Evolutionary conservation across 2,329 filamentous ascomycete species (phyloP), one percentile per base, ranked within the genome.

Genomic region (Fusarium goolgardi): DNA sequence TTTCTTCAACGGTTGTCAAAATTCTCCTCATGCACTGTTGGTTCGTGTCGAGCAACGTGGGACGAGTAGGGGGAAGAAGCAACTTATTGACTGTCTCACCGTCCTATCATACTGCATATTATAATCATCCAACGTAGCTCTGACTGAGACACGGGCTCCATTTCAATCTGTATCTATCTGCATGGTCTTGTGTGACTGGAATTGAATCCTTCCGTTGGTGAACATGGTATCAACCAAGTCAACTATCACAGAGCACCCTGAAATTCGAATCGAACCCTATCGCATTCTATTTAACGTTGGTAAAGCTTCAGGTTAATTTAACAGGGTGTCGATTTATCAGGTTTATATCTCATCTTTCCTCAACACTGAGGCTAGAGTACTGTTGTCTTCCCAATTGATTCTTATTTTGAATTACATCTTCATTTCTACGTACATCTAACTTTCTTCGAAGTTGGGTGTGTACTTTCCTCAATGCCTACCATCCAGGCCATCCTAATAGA

Each of bases 1-100:
- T 31, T 45, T 20, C 20, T n/a, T 20, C 27, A n/a, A 20, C 32
- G 34, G 18, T 23, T 39, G 32, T 39, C 32, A 50, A 20, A 50
- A 37, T 20, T 50, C 46, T 37, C 25, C 15, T 45, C 47, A 39
- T n/a, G 32, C 35, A 65, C 20, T 53, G 31, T 31, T 53, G 45
- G 32, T 50, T 39, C 32, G 13, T 35, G 21, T 49, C n/a, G 18
- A 50, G 46, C 56, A 65, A 53, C 49, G 55, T 61, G 53, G 55
- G 54, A 59, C 45, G 47, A 71, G 29, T 31, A 40, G 46, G 46
- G 44, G 46, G 25, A 55, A 52, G 27, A 55, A 49, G 31, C 45
- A 49, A 34, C 43, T 57, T 40, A 61, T 51, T 61, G 57, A n/a
- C 31, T 71, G 64, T 72, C 65, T 65, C 58, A 60, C 57, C 58